Evolutionary conservation across 1,284 basidiomycete genomes (phyloP).

Genomic region (Veloboletus limbatus): DNA sequence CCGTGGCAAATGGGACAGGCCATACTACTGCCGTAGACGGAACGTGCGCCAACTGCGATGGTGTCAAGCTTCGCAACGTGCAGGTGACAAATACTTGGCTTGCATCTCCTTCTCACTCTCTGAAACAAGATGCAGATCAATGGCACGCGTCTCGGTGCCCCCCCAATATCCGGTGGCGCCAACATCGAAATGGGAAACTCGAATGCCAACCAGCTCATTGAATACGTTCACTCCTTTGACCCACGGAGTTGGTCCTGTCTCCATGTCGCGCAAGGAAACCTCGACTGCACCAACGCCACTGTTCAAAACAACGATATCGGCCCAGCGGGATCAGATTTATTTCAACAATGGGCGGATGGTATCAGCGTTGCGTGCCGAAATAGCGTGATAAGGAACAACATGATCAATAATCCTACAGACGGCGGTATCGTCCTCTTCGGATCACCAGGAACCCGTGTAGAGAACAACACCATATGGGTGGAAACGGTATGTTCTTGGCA

Average conservation of each 20-base stretch:
- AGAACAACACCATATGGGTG: constrained; percentile 73
- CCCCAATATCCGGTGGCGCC: constrained; percentile 57
- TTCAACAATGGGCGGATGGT: constrained; percentile 81
- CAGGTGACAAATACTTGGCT: constrained; percentile 46
- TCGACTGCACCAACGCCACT: constrained; percentile 61
- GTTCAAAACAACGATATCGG: constrained; percentile 82
- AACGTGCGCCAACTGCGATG: constrained; percentile 53
- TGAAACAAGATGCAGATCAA: constrained; percentile 51
- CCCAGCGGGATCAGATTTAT: constrained; percentile 63
- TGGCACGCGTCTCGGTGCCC: constrained; percentile 54
- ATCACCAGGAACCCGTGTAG: constrained; percentile 71
- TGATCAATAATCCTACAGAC: constrained; percentile 73
- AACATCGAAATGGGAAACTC: constrained; percentile 77
- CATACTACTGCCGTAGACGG: constrained; percentile 74
- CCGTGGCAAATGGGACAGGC: constrained; percentile 50
- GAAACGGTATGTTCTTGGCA: constrained; percentile 45
- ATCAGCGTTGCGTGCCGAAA: constrained; percentile 75
- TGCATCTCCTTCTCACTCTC: constrained; percentile 32
- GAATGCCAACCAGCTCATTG: constrained; percentile 65
- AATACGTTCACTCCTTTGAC: constrained; percentile 68
- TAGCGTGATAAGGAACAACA: constrained; percentile 67
- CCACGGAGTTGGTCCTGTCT: constrained; percentile 75
- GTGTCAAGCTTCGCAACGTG: constrained; percentile 64
- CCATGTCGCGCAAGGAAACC: constrained; percentile 64
- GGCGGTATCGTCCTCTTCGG: constrained; percentile 84